Conservation (phyloP, 2,329 filamentous ascomycete genomes). For the Penicillium fuscoglaucum region DNA sequence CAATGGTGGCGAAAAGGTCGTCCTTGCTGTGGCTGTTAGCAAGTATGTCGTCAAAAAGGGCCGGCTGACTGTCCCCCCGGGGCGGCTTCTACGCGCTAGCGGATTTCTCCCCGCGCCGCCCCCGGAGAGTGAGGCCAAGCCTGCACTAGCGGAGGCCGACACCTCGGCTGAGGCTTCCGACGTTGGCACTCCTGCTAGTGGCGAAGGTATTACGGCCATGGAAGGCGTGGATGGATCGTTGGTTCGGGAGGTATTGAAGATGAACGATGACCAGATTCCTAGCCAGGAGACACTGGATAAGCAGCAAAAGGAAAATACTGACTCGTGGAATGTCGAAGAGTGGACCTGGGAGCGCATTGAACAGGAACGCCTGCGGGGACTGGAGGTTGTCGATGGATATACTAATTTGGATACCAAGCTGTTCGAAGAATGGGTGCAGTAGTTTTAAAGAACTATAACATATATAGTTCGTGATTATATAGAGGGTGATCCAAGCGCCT, state of each 20-base stretch:
- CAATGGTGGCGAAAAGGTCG: conserved; percentile 57
- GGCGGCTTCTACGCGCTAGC: conserved; percentile 69
- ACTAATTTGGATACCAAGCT: conserved; percentile 53
- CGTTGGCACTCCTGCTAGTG: conserved; percentile 33
- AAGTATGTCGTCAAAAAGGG: conserved; percentile 85
- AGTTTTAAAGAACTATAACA: neutral
- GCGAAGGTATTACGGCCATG: conserved; percentile 36
- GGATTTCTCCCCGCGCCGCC: conserved; percentile 74
- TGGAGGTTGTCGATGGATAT: conserved; percentile 58
- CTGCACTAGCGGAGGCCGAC: conserved; percentile 19
- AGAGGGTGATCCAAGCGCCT: neutral
- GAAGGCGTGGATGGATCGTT: conserved; percentile 38
- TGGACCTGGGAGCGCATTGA: conserved; percentile 65
- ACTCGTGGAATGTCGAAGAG: conserved; percentile 39
- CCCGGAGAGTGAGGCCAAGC: conserved; percentile 48
- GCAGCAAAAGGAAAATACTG: conserved; percentile 34
- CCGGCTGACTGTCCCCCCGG: conserved; percentile 79
- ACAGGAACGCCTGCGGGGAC: conserved; percentile 55
- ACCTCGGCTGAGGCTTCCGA: conserved; percentile 30
- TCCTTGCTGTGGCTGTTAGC: conserved; percentile 70
- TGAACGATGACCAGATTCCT: conserved; percentile 34
- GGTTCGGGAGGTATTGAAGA: conserved; percentile 39
- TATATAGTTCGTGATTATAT: neutral
- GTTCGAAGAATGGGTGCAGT: conserved; percentile 48
- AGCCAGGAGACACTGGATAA: conserved; percentile 31